Percentiles rank a stretch among this genome's conserved stretches.
Conservation (phyloP, 129 eudicot genomes). For the Smallanthus sonchifolius region DNA sequence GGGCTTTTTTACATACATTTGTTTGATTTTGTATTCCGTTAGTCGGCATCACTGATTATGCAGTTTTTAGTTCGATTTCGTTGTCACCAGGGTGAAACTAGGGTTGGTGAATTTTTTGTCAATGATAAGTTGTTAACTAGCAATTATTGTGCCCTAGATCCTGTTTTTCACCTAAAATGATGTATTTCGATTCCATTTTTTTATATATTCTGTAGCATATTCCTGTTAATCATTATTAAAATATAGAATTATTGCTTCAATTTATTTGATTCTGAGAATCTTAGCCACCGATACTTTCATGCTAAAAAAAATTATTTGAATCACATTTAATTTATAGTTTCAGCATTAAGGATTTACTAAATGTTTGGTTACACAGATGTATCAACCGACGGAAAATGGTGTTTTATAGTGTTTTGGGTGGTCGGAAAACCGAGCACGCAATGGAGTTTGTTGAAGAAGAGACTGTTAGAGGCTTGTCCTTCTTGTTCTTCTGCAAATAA, state of each 20-base stretch:
- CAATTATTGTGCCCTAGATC: conserved; percentile 6
- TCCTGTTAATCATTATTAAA: not conserved
- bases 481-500: conserved; percentile 79
- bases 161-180: not conserved
- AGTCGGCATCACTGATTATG: not conserved
- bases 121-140: not conserved
- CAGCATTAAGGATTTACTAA: not conserved
- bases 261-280: conserved; percentile 10
- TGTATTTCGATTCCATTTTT: not conserved
- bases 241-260: not conserved
- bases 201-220: not conserved
- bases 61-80: not conserved
- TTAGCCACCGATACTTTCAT: conserved; percentile 13
- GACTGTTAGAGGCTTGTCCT: conserved; percentile 78
- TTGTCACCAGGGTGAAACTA: not conserved
- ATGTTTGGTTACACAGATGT: conserved; percentile 51
- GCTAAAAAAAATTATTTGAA: not conserved
- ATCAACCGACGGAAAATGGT: conserved; percentile 94
- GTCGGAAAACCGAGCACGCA: conserved; percentile 50
- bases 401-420: conserved; percentile 84
- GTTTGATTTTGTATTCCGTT: not conserved
- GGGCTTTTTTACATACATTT: not conserved
- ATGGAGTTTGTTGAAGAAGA: conserved; percentile 74
- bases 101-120: not conserved
- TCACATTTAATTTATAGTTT: not conserved